phyloP scores from a whole-genome alignment of 1,139 yeast genomes.

The Magnusiomyces sp. region DNA sequence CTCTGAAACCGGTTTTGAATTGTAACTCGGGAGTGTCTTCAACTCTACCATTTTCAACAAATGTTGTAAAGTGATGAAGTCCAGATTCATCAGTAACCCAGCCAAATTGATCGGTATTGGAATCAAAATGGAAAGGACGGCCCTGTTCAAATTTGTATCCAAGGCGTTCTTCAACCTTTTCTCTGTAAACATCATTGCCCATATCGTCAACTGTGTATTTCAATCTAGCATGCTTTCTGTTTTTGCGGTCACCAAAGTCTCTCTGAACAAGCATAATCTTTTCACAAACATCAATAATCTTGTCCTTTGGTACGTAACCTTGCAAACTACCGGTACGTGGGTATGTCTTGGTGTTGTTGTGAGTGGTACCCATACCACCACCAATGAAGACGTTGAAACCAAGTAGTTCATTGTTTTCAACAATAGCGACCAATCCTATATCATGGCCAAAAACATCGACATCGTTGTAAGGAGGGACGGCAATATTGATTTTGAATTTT shows the following conservation, averaged over 20 bases:
- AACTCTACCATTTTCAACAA: conserved; percentile 94
- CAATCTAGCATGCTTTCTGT: conserved; percentile 96
- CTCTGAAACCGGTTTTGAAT: conserved; percentile 78
- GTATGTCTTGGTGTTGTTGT: conserved; percentile 91
- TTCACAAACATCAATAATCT: conserved; percentile 74
- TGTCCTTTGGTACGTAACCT: conserved; percentile 64
- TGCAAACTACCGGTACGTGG: conserved; percentile 88
- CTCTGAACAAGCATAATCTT: conserved; percentile 91
- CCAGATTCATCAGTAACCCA: conserved; percentile 91
- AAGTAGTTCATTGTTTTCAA: conserved; percentile 47
- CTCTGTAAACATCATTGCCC: conserved; percentile 74
- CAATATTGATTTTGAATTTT: conserved; percentile 89
- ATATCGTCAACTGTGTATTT: conserved; percentile 93
- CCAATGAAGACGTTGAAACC: conserved; percentile 91
- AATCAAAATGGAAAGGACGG: conserved; percentile 65
- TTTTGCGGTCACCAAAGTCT: conserved; percentile 89
- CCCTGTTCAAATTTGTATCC: conserved; percentile 69
- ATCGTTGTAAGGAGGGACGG: conserved; percentile 95
- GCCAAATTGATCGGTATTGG: conserved; percentile 87
- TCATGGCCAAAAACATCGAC: conserved; percentile 96
- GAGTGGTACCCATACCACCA: conserved; percentile 99
- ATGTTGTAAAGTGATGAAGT: conserved; percentile 82
- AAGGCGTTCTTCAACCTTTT: conserved; percentile 73
- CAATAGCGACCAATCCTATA: conserved; percentile 84
- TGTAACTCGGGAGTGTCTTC: conserved; percentile 88